Evolutionary conservation across 345 rosid genomes (phyloP), one percentile per base, ranked within the genome.

Genomic region (Corchorus capsularis): DNA sequence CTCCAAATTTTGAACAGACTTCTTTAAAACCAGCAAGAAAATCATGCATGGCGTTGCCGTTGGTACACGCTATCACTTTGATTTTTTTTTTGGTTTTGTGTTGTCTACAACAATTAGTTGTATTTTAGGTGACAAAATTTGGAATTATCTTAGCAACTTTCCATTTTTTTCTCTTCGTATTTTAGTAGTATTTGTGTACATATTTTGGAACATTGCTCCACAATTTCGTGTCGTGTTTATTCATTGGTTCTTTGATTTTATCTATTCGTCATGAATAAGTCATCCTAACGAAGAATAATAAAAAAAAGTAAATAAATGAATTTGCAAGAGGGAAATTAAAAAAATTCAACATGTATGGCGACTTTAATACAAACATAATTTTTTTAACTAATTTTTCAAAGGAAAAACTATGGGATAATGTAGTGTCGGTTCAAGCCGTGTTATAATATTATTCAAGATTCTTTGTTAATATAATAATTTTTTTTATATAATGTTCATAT

Each of bases 1-100:
- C 9, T 20, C 62, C 70, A 20, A 54, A 22, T 13, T n/a, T 68
- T 68, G 34, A 57, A 55, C 54, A 13, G 34, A 59, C 16, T 67
- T 69, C 69, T 82, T 80, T 64, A 17, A 80, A 78, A 60, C 68
- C 63, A 49, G 52, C 81, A 80, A 82, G 85, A 73, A 79, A 78
- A 55, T 34, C 3, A 54, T 69, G 46, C 82, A 73, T 78, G 55
- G 73, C 76, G 56, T 52, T 53, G 22, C 47, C 32, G 39, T 47
- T 16, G 80, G 80, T 65, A 53, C 80, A 83, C 79, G 81, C 71
- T 65, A 76, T 52, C 11, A 16, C 9, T 52, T 68, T 70, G 11
- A 50, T 41, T 52, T 39, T 20, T 63, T 37, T 4, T 2, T 47
- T 39, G 6, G 6, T 50, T 49, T 12, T 4, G 43, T 32, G 15